Evolutionary conservation across 73 alveolate species (phyloP).

Genomic region (Stentor roeselii): DNA sequence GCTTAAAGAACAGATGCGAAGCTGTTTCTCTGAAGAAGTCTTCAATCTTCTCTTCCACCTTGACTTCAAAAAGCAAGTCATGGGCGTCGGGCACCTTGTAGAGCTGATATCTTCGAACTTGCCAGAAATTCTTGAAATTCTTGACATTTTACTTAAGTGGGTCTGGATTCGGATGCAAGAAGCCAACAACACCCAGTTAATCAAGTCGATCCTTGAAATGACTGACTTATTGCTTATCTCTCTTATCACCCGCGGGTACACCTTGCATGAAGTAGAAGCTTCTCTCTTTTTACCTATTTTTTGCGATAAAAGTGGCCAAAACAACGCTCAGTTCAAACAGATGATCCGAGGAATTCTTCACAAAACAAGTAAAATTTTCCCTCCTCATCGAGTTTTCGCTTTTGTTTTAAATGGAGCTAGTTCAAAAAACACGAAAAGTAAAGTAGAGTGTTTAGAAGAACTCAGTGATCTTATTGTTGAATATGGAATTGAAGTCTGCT

Average conservation of each 20-base stretch:
- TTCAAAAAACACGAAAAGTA: conserved; percentile 45
- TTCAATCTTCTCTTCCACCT: conserved; percentile 33
- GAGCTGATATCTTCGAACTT: conserved; percentile 23
- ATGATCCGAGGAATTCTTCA: conserved; percentile 39
- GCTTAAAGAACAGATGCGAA: conserved; percentile 34
- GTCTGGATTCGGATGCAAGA: conserved; percentile 37
- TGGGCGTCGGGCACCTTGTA: conserved; percentile 36
- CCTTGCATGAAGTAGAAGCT: conserved; percentile 53
- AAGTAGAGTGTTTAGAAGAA: conserved; percentile 56
- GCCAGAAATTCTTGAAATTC: conserved; percentile 31
- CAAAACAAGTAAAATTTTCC: conserved; percentile 32
- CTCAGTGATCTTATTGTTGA: conserved; percentile 29
- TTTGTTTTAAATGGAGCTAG: conserved; percentile 26
- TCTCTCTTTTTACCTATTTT: conserved; percentile 32
- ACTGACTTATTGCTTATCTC: conserved; percentile 27
- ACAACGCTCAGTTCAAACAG: conserved; percentile 42
- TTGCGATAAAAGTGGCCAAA: conserved; percentile 53
- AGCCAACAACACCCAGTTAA: conserved; percentile 40
- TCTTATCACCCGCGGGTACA: conserved; percentile 28
- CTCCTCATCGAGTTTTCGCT: conserved; percentile 8
- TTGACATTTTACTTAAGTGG: conserved; percentile 53
- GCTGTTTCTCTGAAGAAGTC: background rate
- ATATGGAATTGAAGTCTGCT: conserved; percentile 30
- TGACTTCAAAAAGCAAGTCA: conserved; percentile 53
- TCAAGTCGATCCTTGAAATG: conserved; percentile 41